Conservation (phyloP, 2,329 filamentous ascomycete genomes). For the Endoconidiophora laricicola region DNA sequence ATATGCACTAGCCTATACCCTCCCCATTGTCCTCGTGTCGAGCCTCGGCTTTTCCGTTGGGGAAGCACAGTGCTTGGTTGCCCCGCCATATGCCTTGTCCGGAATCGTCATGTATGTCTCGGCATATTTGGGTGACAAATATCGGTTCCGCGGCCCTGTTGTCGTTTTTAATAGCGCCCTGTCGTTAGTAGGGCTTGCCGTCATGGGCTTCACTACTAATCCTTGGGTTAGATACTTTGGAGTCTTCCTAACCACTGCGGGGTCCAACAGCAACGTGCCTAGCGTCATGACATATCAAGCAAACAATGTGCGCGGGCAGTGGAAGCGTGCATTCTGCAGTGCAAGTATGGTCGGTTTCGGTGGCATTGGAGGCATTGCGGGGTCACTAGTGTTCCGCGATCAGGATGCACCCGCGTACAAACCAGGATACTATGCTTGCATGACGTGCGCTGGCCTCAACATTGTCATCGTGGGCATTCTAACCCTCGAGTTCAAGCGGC, state of each 20-base stretch:
- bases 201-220: slow-evolving; percentile 36
- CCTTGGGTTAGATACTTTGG: slow-evolving; percentile 55
- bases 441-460: slow-evolving; percentile 31
- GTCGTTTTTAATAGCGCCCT: slow-evolving; percentile 49
- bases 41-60: slow-evolving; percentile 49
- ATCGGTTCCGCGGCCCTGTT: slow-evolving; percentile 47
- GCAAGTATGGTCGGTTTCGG: slow-evolving; percentile 62
- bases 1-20: slow-evolving; percentile 64
- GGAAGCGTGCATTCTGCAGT: slow-evolving; percentile 69
- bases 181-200: slow-evolving; percentile 50
- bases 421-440: slow-evolving; percentile 39
- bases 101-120: slow-evolving; percentile 43
- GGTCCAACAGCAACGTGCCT: slow-evolving; percentile 63
- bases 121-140: slow-evolving; percentile 51
- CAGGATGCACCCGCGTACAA: slow-evolving; percentile 37
- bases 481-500: slow-evolving; percentile 25
- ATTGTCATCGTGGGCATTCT: slow-evolving; percentile 28
- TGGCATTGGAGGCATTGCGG: slow-evolving; percentile 63
- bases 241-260: slow-evolving; percentile 59
- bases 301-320: slow-evolving; percentile 77
- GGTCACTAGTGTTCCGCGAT: slow-evolving; percentile 52
- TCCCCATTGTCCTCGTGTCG: slow-evolving; percentile 53
- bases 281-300: slow-evolving; percentile 63
- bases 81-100: slow-evolving; percentile 51
- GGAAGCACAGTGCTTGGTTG: slow-evolving; percentile 51